Evolutionary conservation across 805 yeast genomes (phyloP).

Genomic region (Candida taoyuanica): DNA sequence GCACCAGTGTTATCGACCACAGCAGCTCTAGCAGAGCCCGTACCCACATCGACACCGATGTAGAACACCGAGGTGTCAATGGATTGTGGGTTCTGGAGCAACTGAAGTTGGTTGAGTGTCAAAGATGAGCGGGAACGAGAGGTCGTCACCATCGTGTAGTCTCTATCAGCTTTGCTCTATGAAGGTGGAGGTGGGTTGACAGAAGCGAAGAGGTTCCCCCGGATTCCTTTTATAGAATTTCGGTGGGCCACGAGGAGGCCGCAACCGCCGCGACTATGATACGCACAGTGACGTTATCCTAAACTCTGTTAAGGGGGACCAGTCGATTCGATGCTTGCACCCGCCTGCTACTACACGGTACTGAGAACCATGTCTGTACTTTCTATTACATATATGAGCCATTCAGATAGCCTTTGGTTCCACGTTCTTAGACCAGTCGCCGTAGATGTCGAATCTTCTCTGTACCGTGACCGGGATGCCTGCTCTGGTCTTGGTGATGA

Average conservation of each 20-base stretch:
- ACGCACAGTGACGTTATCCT: not conserved
- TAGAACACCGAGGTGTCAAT: constrained; percentile 37
- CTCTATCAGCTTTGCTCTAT: not conserved
- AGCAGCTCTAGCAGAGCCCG: constrained; percentile 96
- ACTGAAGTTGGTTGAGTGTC: constrained; percentile 25
- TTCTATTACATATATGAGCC: too few species aligned
- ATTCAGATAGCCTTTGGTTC: constrained; percentile 16
- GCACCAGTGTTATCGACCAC: constrained; percentile 80
- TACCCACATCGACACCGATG: constrained; percentile 93
- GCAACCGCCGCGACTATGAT: not conserved
- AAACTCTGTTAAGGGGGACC: too few species aligned
- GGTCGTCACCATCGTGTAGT: constrained; percentile 12
- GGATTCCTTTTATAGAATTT: not conserved
- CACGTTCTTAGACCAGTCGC: constrained; percentile 21
- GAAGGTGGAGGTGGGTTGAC: not conserved
- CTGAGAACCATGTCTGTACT: too few species aligned
- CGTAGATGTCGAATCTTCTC: constrained; percentile 62
- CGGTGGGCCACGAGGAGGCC: not conserved
- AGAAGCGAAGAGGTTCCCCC: not conserved
- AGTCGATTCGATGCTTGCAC: too few species aligned
- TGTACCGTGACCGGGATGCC: constrained; percentile 68
- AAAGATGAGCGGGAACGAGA: constrained; percentile 26
- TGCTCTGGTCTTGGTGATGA: constrained; percentile 51
- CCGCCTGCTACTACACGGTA: too few species aligned
- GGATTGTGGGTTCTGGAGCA: constrained; percentile 25